These are phyloP conservation scores for Pulveroboletus frians DNA, from an alignment of 768 basidiomycete genomes.

Conservation along the genomic window DNA sequence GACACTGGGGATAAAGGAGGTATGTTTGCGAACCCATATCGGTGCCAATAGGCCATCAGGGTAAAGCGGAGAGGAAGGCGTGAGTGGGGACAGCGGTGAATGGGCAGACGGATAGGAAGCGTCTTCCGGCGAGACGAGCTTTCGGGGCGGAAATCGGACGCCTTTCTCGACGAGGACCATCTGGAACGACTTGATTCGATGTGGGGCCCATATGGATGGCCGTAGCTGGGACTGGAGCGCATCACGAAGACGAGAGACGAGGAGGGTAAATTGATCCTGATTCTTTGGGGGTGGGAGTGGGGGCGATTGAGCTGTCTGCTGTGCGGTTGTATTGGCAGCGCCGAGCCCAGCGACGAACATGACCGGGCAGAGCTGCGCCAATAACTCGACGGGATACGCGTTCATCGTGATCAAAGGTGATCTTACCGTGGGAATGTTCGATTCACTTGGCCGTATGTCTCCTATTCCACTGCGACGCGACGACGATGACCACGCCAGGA, in stretches of 20 bases:
- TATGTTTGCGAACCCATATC: slow-evolving; percentile 97
- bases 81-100: slow-evolving; percentile 92
- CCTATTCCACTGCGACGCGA: too few species aligned
- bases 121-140: slow-evolving; percentile 56
- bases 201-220: slow-evolving; percentile 66
- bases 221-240: slow-evolving; percentile 60
- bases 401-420: slow-evolving; percentile 54
- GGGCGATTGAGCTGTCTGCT: neutral
- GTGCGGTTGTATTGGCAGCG: neutral
- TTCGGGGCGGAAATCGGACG: slow-evolving; percentile 83
- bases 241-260: slow-evolving; percentile 61
- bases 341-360: slow-evolving; percentile 89
- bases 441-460: too few species aligned
- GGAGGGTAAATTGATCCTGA: slow-evolving; percentile 58
- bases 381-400: slow-evolving; percentile 85
- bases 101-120: slow-evolving; percentile 55
- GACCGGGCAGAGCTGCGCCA: slow-evolving; percentile 84
- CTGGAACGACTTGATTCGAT: slow-evolving; percentile 71
- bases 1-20: slow-evolving; percentile 84
- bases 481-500: slow-evolving; percentile 16
- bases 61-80: slow-evolving; percentile 80
- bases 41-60: slow-evolving; percentile 97
- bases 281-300: slow-evolving; percentile 26
- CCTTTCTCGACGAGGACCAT: slow-evolving; percentile 80
- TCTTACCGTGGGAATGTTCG: neutral